These are phyloP conservation scores for Hypoxylon sp. DNA, from an alignment of 2,329 filamentous ascomycete species.

Conservation along the genomic window DNA sequence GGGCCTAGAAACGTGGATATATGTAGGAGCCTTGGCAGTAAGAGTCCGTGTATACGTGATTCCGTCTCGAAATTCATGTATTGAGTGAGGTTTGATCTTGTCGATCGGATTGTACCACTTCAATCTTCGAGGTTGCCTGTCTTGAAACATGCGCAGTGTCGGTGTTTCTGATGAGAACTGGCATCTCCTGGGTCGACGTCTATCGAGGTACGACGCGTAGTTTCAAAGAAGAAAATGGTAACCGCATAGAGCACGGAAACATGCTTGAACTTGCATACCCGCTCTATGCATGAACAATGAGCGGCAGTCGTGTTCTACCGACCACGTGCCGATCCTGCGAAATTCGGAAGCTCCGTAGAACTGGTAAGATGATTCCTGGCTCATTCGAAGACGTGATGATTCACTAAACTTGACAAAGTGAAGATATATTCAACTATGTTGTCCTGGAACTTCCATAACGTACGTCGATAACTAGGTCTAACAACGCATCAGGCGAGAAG, in stretches of 20 bases:
- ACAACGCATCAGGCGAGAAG: neutral
- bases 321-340: constrained; percentile 26
- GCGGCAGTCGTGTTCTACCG: constrained; percentile 1
- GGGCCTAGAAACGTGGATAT: neutral
- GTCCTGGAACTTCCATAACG: neutral
- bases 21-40: neutral
- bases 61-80: neutral
- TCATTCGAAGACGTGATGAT: constrained; percentile 10
- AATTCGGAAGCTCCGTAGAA: constrained; percentile 26
- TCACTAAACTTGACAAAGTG: neutral
- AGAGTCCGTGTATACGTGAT: neutral
- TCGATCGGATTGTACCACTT: neutral
- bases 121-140: neutral
- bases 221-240: neutral
- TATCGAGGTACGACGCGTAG: neutral
- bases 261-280: constrained; percentile 10
- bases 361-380: neutral
- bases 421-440: neutral
- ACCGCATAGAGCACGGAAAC: constrained; percentile 5
- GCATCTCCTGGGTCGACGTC: neutral
- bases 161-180: neutral
- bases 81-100: neutral
- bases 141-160: neutral
- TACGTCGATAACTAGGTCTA: neutral
- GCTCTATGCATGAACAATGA: neutral